Percentiles rank a stretch among this genome's conserved stretches.
Conservation (phyloP, 345 rosid species). For the Carallia brachiata region DNA sequence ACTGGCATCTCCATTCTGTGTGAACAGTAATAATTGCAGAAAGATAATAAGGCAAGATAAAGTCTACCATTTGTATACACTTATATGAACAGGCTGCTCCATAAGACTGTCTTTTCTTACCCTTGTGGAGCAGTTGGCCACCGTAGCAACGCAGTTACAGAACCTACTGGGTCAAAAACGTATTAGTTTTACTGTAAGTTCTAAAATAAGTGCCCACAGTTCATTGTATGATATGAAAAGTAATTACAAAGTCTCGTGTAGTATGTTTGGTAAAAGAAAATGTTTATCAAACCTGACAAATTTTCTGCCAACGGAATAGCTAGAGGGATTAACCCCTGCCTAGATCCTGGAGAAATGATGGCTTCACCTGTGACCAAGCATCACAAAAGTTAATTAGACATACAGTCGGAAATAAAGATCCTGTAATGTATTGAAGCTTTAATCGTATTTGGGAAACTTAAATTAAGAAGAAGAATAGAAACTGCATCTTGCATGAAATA, state of each 20-base stretch:
- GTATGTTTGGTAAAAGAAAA: background rate
- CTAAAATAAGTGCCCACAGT: background rate
- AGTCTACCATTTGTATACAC: constrained; percentile 5
- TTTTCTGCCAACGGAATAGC: constrained; percentile 70
- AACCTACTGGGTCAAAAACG: constrained; percentile 39
- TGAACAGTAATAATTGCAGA: constrained; percentile 20
- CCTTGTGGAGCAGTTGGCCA: constrained; percentile 96
- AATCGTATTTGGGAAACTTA: too few species aligned
- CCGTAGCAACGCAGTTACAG: constrained; percentile 71
- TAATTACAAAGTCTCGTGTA: background rate
- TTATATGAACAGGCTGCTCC: background rate
- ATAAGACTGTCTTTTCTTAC: constrained; percentile 37
- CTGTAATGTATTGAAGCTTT: too few species aligned
- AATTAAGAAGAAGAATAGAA: too few species aligned
- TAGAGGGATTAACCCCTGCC: constrained; percentile 70
- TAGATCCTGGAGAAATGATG: constrained; percentile 67
- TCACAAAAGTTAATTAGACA: too few species aligned
- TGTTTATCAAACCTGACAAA: constrained; percentile 46
- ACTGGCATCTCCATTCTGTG: constrained; percentile 89
- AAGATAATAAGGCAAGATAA: constrained; percentile 15
- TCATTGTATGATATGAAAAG: background rate
- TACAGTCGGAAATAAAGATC: too few species aligned
- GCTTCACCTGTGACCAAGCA: constrained; percentile 53
- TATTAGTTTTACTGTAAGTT: constrained; percentile 16
- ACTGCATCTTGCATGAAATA: too few species aligned